Evolutionary conservation across 73 alveolate genomes (phyloP).

Genomic region (Paramecium pentaurelia): DNA sequence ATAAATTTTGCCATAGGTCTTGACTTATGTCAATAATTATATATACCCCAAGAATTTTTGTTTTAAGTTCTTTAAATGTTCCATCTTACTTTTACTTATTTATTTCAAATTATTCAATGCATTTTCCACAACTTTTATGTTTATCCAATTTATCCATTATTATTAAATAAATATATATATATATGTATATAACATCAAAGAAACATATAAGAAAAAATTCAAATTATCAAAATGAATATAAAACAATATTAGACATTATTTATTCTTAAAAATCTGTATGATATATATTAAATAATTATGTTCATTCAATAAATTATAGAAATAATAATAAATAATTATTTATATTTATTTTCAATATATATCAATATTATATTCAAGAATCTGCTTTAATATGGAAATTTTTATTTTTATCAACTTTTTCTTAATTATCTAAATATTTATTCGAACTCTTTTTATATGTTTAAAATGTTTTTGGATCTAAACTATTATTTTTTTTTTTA

Average conservation of each 20-base stretch:
- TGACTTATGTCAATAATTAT: background rate
- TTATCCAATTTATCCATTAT: background rate
- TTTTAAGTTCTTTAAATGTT: background rate
- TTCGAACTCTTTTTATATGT: background rate
- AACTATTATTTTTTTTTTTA: background rate
- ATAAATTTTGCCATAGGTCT: conserved; percentile 22
- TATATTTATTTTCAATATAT: background rate
- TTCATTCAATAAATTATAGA: background rate
- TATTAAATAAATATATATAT: background rate
- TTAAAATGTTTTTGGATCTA: background rate
- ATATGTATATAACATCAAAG: too few species aligned
- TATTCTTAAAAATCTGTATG: too few species aligned
- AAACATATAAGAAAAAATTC: too few species aligned
- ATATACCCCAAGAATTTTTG: background rate
- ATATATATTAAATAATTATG: too few species aligned
- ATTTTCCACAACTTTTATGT: background rate
- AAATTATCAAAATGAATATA: too few species aligned
- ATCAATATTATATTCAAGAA: background rate
- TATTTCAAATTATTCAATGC: background rate
- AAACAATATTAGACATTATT: background rate
- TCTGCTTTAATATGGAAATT: background rate
- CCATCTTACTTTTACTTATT: background rate
- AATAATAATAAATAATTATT: too few species aligned
- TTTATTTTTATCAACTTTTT: background rate
- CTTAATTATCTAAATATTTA: background rate